phyloP scores from a whole-genome alignment of 345 rosid species.

The Hirschfeldia incana region DNA sequence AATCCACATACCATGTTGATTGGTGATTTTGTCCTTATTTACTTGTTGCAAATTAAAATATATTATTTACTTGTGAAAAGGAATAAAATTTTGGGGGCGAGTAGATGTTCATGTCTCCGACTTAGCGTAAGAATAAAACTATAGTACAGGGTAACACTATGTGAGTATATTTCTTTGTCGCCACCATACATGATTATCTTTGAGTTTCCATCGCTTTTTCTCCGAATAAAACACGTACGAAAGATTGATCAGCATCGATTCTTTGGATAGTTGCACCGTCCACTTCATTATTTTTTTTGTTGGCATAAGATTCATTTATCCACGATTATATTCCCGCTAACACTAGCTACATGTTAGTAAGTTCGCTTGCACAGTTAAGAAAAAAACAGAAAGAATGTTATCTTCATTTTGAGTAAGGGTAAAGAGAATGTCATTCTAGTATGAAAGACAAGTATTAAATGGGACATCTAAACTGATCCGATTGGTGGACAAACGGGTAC shows the following conservation, averaged over 20 bases:
- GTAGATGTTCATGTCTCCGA: conserved; percentile 27
- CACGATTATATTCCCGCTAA: conserved; percentile 7
- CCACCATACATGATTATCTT: conserved; percentile 12
- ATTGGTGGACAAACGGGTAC: too few species aligned
- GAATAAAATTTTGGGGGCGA: conserved; percentile 16
- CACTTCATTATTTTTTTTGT: not conserved
- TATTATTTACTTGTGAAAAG: conserved; percentile 3
- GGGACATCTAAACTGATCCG: not conserved
- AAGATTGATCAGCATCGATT: conserved; percentile 29
- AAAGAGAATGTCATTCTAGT: not conserved
- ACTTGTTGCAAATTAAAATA: conserved; percentile 2
- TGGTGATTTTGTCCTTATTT: conserved; percentile 21
- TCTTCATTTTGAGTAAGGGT: too few species aligned
- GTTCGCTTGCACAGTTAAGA: not conserved
- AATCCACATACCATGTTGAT: conserved; percentile 25
- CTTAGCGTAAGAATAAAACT: conserved; percentile 34
- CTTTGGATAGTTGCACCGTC: conserved; percentile 30
- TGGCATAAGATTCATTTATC: not conserved
- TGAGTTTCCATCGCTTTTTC: not conserved
- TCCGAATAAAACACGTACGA: conserved; percentile 34
- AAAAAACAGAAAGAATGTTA: not conserved
- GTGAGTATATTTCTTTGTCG: conserved; percentile 11
- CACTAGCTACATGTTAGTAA: not conserved
- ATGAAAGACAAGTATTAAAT: not conserved
- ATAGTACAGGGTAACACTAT: conserved; percentile 9